Conservation (phyloP, 345 rosid genomes). For the Draba incana region DNA sequence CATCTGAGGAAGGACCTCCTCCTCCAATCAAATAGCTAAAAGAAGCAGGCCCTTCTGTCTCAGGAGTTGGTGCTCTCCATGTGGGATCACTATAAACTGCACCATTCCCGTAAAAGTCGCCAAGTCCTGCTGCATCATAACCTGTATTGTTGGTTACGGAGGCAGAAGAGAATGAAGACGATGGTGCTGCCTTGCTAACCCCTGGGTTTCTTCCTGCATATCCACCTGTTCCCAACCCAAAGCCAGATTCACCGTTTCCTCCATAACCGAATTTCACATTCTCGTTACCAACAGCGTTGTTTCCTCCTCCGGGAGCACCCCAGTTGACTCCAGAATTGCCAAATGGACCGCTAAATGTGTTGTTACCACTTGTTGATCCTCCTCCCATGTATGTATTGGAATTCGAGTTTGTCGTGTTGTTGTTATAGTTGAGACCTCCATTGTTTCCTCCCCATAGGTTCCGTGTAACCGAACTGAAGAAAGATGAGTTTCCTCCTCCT, state of each 20-base stretch:
- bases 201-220: constrained; percentile 58
- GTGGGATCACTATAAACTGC: constrained; percentile 77
- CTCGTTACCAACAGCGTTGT: constrained; percentile 37
- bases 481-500: constrained; percentile 70
- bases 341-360: constrained; percentile 57
- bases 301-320: constrained; percentile 58
- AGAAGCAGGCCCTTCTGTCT: constrained; percentile 64
- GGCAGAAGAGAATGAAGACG: constrained; percentile 69
- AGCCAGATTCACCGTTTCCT: constrained; percentile 41
- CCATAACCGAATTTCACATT: constrained; percentile 40
- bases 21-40: constrained; percentile 70
- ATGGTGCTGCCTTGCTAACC: constrained; percentile 47
- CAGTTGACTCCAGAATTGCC: constrained; percentile 74
- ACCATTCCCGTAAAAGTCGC: constrained; percentile 64
- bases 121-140: constrained; percentile 60
- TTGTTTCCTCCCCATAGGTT: constrained; percentile 95
- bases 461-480: constrained; percentile 62
- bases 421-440: constrained; percentile 38
- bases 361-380: constrained; percentile 51
- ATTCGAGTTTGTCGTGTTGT: constrained; percentile 51
- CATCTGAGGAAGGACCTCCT: constrained; percentile 67
- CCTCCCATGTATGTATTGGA: constrained; percentile 48
- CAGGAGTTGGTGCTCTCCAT: constrained; percentile 75
- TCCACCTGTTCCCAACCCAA: constrained; percentile 43
- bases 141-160: constrained; percentile 43